phyloP scores from a whole-genome alignment of 306 rosid species.

The Leucaena leucocephala region DNA sequence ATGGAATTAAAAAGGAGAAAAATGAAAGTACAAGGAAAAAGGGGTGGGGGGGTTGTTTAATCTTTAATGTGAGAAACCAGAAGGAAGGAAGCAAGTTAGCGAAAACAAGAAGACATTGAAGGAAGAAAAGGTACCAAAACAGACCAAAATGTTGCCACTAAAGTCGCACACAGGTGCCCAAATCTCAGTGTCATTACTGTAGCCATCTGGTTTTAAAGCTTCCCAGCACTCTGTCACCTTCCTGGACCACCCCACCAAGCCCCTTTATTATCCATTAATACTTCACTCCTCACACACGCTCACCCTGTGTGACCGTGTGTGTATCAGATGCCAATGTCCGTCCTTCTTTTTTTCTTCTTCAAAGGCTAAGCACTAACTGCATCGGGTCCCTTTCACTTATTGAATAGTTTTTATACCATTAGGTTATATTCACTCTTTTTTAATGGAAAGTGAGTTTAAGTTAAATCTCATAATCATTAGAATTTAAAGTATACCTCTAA shows the following conservation, averaged over 20 bases:
- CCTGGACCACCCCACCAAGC: not conserved
- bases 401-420: too few species aligned
- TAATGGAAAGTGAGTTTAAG: too few species aligned
- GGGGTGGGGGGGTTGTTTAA: not conserved
- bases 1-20: not conserved
- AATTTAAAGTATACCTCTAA: too few species aligned
- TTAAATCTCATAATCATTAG: too few species aligned
- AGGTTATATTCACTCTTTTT: too few species aligned
- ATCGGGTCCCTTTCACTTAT: too few species aligned
- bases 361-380: too few species aligned
- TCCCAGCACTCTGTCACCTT: slow-evolving; percentile 23
- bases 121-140: not conserved
- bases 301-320: too few species aligned
- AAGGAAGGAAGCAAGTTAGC: slow-evolving; percentile 11
- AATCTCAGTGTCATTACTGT: slow-evolving; percentile 45
- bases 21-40: not conserved
- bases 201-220: slow-evolving; percentile 40
- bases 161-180: slow-evolving; percentile 43
- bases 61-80: not conserved
- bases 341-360: too few species aligned
- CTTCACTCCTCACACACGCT: not conserved
- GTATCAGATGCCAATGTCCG: too few species aligned
- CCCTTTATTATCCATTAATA: not conserved
- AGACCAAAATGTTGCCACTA: slow-evolving; percentile 46
- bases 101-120: slow-evolving; percentile 36